These are phyloP conservation scores for Scorias spongiosa DNA, from an alignment of 2,329 filamentous ascomycete species.

Conservation along the genomic window DNA sequence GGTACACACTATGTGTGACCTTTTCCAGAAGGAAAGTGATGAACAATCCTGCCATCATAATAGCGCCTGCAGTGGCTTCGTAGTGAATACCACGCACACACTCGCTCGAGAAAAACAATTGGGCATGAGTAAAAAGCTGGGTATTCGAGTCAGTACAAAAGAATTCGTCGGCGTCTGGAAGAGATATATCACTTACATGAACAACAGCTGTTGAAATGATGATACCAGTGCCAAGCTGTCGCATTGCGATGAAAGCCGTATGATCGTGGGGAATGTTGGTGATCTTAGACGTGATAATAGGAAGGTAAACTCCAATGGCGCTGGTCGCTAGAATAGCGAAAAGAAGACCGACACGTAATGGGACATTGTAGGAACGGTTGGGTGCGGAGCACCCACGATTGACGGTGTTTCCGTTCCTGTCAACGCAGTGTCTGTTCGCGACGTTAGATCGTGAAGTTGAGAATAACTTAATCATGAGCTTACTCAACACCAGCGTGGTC, in stretches of 20 bases:
- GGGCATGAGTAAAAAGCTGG: slow-evolving; percentile 59
- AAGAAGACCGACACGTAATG: slow-evolving; percentile 52
- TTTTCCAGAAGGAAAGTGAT: slow-evolving; percentile 60
- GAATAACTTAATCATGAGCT: slow-evolving; percentile 17
- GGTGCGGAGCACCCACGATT: slow-evolving; percentile 30
- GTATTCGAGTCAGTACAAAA: slow-evolving; percentile 1
- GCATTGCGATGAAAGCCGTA: slow-evolving; percentile 46
- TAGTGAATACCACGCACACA: slow-evolving; percentile 53
- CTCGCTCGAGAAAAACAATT: slow-evolving; percentile 55
- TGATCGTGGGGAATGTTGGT: slow-evolving; percentile 35
- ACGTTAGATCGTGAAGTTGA: no score
- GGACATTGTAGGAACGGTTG: slow-evolving; percentile 49
- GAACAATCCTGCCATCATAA: slow-evolving; percentile 61
- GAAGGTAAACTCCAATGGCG: slow-evolving; percentile 51
- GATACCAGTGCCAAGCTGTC: slow-evolving; percentile 59
- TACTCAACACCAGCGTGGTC: slow-evolving; percentile 64
- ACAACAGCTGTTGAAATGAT: slow-evolving; percentile 58
- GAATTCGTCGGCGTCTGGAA: background rate
- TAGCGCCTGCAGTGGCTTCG: slow-evolving; percentile 53
- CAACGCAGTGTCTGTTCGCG: slow-evolving; percentile 40
- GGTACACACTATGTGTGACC: slow-evolving; percentile 19
- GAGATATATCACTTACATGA: slow-evolving; percentile 34
- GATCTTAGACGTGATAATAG: slow-evolving; percentile 47
- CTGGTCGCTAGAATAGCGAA: slow-evolving; percentile 59
- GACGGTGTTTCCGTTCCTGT: slow-evolving; percentile 25